A percentile compares a stretch with the other conserved stretches of the same genome.
Evolutionary conservation across 2,329 filamentous ascomycete genomes (phyloP).

Genomic region (Boeremia exigua): DNA sequence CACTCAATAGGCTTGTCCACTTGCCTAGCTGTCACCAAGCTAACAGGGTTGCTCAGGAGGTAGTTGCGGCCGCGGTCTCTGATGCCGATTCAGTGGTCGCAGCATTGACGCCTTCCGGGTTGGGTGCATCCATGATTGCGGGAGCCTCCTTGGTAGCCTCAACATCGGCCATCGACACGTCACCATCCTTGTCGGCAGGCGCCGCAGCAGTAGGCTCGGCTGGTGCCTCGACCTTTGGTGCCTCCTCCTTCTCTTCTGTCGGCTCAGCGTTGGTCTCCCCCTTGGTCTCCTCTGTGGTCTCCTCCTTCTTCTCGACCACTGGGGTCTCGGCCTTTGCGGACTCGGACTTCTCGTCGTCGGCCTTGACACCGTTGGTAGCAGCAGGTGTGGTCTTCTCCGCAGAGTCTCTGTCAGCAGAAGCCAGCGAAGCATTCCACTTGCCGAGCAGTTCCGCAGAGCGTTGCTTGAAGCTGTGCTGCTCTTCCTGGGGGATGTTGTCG

Average conservation of each 20-base stretch:
- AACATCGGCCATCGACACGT: conserved; percentile 15
- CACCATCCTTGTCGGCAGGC: conserved; percentile 16
- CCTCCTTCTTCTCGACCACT: conserved; percentile 45
- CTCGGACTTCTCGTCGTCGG: conserved; percentile 48
- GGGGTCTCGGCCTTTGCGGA: conserved; percentile 37
- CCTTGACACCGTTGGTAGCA: conserved; percentile 41
- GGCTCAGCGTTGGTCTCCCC: conserved; percentile 15
- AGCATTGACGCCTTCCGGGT: conserved; percentile 8
- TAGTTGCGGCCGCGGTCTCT: conserved; percentile 13
- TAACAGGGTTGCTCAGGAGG: background rate
- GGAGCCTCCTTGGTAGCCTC: conserved; percentile 14
- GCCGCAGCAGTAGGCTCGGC: conserved; percentile 4
- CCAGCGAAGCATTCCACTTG: conserved; percentile 84
- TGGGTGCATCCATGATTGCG: conserved; percentile 4
- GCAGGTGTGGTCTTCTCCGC: conserved; percentile 18
- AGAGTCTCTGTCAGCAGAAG: conserved; percentile 36
- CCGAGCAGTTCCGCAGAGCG: conserved; percentile 80
- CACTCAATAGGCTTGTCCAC: background rate
- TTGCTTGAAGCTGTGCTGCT: conserved; percentile 86
- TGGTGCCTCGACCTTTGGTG: conserved; percentile 11
- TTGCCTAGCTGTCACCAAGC: background rate
- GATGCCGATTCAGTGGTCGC: conserved; percentile 11
- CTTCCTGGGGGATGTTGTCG: conserved; percentile 76
- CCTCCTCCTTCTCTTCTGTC: conserved; percentile 23
- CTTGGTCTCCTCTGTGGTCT: conserved; percentile 34